Base-by-base conservation (phyloP, 2,329 filamentous ascomycete genomes). In the Aspergillus pseudoterreus region DNA sequence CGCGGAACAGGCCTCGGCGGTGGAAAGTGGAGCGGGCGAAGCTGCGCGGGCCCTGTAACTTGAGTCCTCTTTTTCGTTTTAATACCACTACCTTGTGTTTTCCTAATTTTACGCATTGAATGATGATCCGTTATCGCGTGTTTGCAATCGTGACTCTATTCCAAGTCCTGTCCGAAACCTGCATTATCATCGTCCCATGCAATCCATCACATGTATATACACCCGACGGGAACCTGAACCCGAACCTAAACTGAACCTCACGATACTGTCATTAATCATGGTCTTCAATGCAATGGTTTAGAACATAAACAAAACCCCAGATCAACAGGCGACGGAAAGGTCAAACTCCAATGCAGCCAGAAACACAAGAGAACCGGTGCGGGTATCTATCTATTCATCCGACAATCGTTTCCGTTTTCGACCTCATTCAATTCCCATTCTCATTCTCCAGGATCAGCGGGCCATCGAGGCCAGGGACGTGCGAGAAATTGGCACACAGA, bases 401-500 rank as follows among this genome's bases (percentile, higher is more conserved):
- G 11, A 17, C 45, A 17, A 17, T 24, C 8, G 17, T 32, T 17
- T 21, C 33, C 15, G 10, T 11, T 49, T 36, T 39, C 33, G 22
- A 17, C 27, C 8, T 27, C 43, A 51, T 42, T 27, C 21, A 38
- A 82, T 71, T 52, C 63, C 50, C 27, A 11, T 54, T 51, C 63
- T 51, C 27, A 11, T 54, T 51, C 46, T 63, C 60, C 36, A 94
- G 71, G 72, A 85, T 80, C 69, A 95, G 72, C 72, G 91, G 87
- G 54, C 78, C 77, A 60, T 83, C 80, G 57, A 83, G 75, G 52
- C 82, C 78, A 44, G 81, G 75, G n/a, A 78, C 81, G 69, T 92
- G 88, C 80, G 86, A 89, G 71, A 95, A 96, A 69, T 95, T 96
- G 43, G 92, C 91, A 68, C 88, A 87, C 61, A 96, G 73, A 11